Conservation (phyloP, 139 green algal genomes). For the Chlorella sorokiniana region DNA sequence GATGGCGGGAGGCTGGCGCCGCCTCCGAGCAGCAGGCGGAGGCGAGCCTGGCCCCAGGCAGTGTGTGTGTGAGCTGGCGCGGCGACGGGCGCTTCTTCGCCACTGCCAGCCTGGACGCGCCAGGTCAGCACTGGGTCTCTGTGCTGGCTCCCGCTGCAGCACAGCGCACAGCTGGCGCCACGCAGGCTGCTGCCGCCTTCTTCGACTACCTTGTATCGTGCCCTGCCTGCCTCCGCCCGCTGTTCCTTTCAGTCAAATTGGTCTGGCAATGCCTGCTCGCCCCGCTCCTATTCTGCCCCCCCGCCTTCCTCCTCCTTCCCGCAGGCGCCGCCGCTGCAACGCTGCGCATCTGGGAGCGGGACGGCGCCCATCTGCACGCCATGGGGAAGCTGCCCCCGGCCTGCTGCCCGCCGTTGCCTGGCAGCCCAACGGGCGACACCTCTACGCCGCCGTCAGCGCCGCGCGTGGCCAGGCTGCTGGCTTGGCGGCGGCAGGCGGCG, state of each 20-base stretch:
- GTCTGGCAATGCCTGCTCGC: background rate
- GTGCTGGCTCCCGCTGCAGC: no score
- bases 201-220: background rate
- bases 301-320: background rate
- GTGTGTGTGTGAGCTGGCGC: conserved; percentile 72
- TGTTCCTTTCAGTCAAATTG: background rate
- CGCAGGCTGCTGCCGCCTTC: no score
- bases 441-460: conserved; percentile 60
- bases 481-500: background rate
- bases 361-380: conserved; percentile 67
- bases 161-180: no score
- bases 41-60: background rate
- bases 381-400: conserved; percentile 47
- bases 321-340: conserved; percentile 6
- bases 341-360: conserved; percentile 73
- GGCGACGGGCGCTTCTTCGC: conserved; percentile 84
- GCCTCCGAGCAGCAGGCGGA: background rate
- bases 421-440: conserved; percentile 88
- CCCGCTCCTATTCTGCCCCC: background rate
- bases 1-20: background rate
- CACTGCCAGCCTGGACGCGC: conserved; percentile 34
- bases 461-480: background rate
- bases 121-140: background rate
- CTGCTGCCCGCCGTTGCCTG: conserved; percentile 72
- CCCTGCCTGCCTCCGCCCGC: background rate